A percentile compares a stretch with the other conserved stretches of the same genome.
Conservation (phyloP, 1,139 yeast genomes). For the Diutina siamensis region DNA sequence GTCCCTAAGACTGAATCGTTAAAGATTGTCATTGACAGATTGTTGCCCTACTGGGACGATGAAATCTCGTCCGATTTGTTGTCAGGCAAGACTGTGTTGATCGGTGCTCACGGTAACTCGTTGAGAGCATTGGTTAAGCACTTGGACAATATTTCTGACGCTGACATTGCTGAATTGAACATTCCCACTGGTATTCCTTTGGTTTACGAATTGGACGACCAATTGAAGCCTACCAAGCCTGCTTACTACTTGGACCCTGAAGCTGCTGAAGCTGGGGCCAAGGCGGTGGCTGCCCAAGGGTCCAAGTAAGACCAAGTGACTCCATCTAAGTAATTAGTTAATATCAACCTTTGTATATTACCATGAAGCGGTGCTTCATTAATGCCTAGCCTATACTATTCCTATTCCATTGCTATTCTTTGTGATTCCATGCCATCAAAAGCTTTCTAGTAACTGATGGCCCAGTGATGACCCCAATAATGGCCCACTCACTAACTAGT, state of each 20-base stretch:
- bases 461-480: too few species aligned
- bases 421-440: too few species aligned
- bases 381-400: not conserved
- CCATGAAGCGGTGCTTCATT: not conserved
- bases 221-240: constrained; percentile 83
- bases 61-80: constrained; percentile 78
- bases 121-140: constrained; percentile 94
- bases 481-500: too few species aligned
- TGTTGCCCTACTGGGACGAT: constrained; percentile 97
- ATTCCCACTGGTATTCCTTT: constrained; percentile 99
- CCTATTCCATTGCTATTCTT: not conserved
- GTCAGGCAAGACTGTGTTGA: constrained; percentile 78
- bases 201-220: constrained; percentile 87
- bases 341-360: not conserved
- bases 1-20: constrained; percentile 93
- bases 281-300: constrained; percentile 98
- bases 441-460: too few species aligned
- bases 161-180: constrained; percentile 85
- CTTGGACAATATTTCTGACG: constrained; percentile 89
- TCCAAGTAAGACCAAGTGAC: constrained; percentile 22
- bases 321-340: too few species aligned
- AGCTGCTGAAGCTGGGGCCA: constrained; percentile 99
- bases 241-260: constrained; percentile 97
- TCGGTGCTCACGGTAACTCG: constrained; percentile 99
- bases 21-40: constrained; percentile 90